Conservation (phyloP, 495 filamentous ascomycete species). For the Podospora conica region DNA sequence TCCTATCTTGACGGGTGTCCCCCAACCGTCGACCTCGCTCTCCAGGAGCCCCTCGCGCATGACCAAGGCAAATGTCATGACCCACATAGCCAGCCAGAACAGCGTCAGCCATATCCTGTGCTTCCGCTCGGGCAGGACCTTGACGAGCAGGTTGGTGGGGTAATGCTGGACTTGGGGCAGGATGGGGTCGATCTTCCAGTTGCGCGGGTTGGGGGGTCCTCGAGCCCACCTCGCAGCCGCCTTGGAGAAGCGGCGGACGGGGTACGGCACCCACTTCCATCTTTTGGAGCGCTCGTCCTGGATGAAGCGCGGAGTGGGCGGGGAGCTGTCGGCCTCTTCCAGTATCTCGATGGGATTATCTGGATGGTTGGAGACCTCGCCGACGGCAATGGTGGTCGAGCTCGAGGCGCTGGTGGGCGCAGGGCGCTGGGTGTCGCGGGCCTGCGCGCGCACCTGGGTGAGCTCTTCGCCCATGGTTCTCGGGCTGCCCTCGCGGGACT, state of each 20-base stretch:
- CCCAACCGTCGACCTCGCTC: conserved; percentile 63
- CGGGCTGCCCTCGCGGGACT: neutral
- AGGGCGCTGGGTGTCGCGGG: conserved; percentile 16
- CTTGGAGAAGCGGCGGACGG: conserved; percentile 34
- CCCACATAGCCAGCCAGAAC: conserved; percentile 62
- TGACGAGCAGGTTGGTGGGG: conserved; percentile 57
- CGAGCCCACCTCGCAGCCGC: conserved; percentile 57
- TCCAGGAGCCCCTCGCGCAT: conserved; percentile 57
- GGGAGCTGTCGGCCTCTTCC: conserved; percentile 22
- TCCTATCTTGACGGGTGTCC: conserved; percentile 56
- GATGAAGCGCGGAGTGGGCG: conserved; percentile 35
- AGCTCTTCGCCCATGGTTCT: conserved; percentile 16
- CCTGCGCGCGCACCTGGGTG: conserved; percentile 10
- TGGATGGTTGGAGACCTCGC: conserved; percentile 24
- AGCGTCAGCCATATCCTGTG: conserved; percentile 55
- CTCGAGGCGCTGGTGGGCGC: conserved; percentile 4
- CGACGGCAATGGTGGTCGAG: conserved; percentile 11
- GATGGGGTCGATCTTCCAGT: conserved; percentile 60
- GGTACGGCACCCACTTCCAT: conserved; percentile 46
- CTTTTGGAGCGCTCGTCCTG: conserved; percentile 32
- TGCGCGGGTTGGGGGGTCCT: conserved; percentile 60
- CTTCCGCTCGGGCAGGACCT: conserved; percentile 54
- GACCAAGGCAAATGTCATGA: conserved; percentile 63
- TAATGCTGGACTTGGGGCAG: conserved; percentile 64
- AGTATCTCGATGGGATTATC: conserved; percentile 30